Conservation (phyloP, 148 eudicot genomes). For the Fagopyrum homotropicum region DNA sequence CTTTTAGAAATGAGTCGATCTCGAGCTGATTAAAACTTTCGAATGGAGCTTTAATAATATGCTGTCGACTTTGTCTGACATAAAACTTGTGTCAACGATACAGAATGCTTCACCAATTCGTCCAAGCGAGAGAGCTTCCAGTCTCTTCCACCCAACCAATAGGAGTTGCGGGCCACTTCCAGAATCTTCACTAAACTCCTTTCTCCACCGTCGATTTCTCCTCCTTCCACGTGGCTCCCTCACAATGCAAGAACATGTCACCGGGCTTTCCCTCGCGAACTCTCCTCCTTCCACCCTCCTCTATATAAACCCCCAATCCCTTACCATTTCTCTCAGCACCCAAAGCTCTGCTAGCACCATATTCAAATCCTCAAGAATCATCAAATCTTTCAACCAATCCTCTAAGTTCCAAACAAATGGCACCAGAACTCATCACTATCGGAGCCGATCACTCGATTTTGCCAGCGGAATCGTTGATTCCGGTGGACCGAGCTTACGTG, state of each 20-base stretch:
- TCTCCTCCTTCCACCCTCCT: background rate
- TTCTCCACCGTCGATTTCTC: background rate
- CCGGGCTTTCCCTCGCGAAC: background rate
- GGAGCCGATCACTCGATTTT: slow-evolving; percentile 11
- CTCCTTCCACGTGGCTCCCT: background rate
- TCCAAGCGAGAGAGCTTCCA: background rate
- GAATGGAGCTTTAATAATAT: no score
- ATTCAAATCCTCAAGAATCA: background rate
- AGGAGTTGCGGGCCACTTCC: background rate
- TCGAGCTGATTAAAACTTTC: no score
- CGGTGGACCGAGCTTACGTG: slow-evolving; percentile 41
- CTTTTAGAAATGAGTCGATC: no score
- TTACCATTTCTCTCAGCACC: background rate
- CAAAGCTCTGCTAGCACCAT: background rate
- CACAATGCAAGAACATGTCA: background rate
- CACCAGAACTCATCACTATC: slow-evolving; percentile 22
- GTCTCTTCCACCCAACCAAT: background rate
- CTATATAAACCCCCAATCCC: slow-evolving; percentile 8
- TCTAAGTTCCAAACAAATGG: slow-evolving; percentile 3
- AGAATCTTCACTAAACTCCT: background rate
- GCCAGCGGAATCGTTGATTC: background rate
- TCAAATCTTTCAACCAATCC: background rate
- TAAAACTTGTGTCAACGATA: no score
- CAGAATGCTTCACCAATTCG: no score
- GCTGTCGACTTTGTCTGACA: no score